Evolutionary conservation across 2,329 filamentous ascomycete genomes (phyloP), one percentile per base, ranked within the genome.

Genomic region (Xylaria sp.): DNA sequence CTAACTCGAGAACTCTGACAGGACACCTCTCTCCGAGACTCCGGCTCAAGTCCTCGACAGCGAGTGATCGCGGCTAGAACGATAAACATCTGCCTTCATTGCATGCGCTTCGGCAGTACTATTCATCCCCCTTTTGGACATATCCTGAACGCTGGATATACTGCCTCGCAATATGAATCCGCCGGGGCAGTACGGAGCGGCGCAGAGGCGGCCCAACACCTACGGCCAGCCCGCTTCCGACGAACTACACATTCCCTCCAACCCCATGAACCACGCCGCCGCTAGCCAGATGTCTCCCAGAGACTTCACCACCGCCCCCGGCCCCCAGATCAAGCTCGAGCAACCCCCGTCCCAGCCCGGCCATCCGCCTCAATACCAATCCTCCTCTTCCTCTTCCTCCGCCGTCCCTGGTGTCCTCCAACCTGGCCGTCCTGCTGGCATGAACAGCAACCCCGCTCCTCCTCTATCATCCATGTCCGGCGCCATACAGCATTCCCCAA

Each of bases 371-470:
- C 78, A 80, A 44, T 82, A 83, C 68, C 82, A 82, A 75, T 75
- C 80, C 57, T 83, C 41, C 18, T 46, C 82, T 66, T 75, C 80
- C 58, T 83, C 41, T 18, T 46, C 82, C 66, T 83, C 82, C 66
- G 78, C 82, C 72, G 86, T 89, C 68, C 87, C 87, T 76, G 88
- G 88, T 80, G 82, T 88, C 65, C 83, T 89, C 71, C 87, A 89
- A 78, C 88, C 88, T 46, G 87, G 87, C 62, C 80, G 82, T 61
- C 80, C 81, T 34, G 73, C 80, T 25, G 75, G 76, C 63, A 76
- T 85, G 71, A 80, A 81, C 61, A 77, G 82, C 71, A 84, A 83
- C 76, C 81, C 83, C 23, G 84, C 83, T 66, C 83, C 85, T 62
- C 80, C 80, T 65, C 70, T 87, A 66, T 81, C 85, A 72, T 82